Percentiles rank a stretch among this genome's conserved stretches.
Conservation (phyloP, 1,284 basidiomycete species). For the Anthracocystis walkeri region DNA sequence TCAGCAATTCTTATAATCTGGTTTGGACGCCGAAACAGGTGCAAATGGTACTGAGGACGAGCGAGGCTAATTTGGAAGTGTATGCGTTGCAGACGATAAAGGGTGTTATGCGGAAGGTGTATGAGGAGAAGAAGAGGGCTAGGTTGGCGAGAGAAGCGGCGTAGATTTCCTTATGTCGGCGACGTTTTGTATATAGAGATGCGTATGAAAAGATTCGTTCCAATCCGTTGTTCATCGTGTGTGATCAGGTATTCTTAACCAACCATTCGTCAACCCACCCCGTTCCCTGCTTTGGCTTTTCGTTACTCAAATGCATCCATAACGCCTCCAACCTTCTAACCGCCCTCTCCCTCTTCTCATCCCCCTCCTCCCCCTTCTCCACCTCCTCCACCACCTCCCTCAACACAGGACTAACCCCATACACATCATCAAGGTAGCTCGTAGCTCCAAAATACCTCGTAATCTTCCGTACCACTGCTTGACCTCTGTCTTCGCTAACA, state of each 20-base stretch:
- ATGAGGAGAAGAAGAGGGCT: constrained; percentile 43
- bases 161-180: too few relatives aligned
- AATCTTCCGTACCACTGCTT: constrained; percentile 27
- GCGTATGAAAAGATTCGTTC: too few relatives aligned
- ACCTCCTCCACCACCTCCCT: constrained; percentile 35
- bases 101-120: constrained; percentile 39
- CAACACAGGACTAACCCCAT: constrained; percentile 21
- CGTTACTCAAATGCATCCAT: constrained; percentile 39
- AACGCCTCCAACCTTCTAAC: constrained; percentile 14
- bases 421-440: constrained; percentile 40
- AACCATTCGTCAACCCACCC: constrained; percentile 47
- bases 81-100: constrained; percentile 46
- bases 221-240: too few relatives aligned
- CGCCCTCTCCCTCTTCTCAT: constrained; percentile 22
- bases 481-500: constrained; percentile 3
- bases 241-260: constrained; percentile 16
- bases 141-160: constrained; percentile 11
- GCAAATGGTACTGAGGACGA: constrained; percentile 48
- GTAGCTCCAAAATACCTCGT: constrained; percentile 22
- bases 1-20: constrained; percentile 67
- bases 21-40: constrained; percentile 66
- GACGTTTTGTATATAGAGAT: too few relatives aligned
- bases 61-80: constrained; percentile 54
- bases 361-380: constrained; percentile 9
- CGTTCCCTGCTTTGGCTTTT: constrained; percentile 4